Conservation (phyloP, 148 eudicot species). For the Vaccinium macrocarpon region DNA sequence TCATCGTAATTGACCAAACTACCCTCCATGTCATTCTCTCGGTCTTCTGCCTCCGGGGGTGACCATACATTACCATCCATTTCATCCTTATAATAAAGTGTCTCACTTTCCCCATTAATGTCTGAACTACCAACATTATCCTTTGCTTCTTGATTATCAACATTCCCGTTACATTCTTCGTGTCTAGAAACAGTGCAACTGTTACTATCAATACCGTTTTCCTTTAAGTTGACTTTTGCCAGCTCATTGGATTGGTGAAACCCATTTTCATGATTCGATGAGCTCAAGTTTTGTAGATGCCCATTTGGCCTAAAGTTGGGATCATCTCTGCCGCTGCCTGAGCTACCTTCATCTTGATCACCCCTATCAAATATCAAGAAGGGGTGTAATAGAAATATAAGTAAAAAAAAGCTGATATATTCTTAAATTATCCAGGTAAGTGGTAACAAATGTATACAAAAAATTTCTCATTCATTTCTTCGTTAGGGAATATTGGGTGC, state of each 20-base stretch:
- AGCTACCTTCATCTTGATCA: conserved; percentile 30
- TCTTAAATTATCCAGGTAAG: background rate
- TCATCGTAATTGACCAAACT: conserved; percentile 55
- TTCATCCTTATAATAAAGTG: conserved; percentile 33
- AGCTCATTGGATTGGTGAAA: conserved; percentile 10
- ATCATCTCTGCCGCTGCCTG: conserved; percentile 25
- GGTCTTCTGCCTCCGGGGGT: conserved; percentile 77
- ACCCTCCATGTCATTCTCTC: conserved; percentile 52
- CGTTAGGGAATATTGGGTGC: conserved; percentile 4
- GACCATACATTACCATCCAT: conserved; percentile 55
- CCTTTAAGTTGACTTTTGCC: conserved; percentile 14
- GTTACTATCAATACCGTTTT: conserved; percentile 4
- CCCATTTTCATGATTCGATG: conserved; percentile 14
- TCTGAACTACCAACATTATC: conserved; percentile 17
- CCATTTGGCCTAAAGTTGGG: conserved; percentile 22
- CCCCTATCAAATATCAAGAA: conserved; percentile 29
- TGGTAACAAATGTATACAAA: background rate
- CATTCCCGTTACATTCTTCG: conserved; percentile 19
- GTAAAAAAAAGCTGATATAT: background rate
- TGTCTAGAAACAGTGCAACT: conserved; percentile 13
- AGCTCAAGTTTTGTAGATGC: conserved; percentile 24
- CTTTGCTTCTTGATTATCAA: conserved; percentile 15
- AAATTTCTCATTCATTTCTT: background rate
- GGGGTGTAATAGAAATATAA: too few species aligned
- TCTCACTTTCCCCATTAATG: conserved; percentile 36